These are phyloP conservation scores for Deinandra increscens DNA, from an alignment of 129 eudicot species.

Conservation along the genomic window DNA sequence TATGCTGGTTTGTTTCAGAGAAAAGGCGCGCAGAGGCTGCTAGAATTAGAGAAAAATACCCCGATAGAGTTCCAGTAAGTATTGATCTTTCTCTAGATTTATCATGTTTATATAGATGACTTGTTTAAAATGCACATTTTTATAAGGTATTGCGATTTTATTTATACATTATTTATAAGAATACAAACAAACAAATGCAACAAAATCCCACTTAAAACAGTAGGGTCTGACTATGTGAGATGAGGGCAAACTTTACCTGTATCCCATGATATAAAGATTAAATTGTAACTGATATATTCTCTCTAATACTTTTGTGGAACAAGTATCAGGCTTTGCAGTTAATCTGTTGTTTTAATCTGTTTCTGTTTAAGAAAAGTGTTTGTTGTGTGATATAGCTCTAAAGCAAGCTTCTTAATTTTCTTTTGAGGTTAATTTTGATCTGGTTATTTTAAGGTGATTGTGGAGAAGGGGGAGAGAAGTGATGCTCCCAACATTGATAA, in stretches of 20 bases:
- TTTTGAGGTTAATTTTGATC: background rate
- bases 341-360: too few species aligned
- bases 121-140: background rate
- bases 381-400: background rate
- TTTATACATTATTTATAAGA: too few species aligned
- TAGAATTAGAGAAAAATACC: constrained; percentile 79
- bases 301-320: background rate
- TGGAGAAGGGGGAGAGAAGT: constrained; percentile 60
- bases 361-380: too few species aligned
- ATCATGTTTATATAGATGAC: background rate
- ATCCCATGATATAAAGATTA: too few species aligned
- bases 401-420: background rate
- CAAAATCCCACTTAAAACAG: too few species aligned
- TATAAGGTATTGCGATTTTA: too few species aligned
- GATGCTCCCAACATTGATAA: constrained; percentile 53
- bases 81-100: background rate
- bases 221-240: too few species aligned
- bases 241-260: too few species aligned
- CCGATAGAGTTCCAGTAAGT: constrained; percentile 79
- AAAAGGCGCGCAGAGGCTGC: constrained; percentile 80
- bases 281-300: too few species aligned
- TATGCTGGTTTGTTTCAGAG: constrained; percentile 33
- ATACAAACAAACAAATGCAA: too few species aligned
- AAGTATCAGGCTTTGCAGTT: background rate
- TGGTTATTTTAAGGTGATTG: constrained; percentile 40